Conservation (phyloP, 768 basidiomycete genomes). For the Ramaria sp. region DNA sequence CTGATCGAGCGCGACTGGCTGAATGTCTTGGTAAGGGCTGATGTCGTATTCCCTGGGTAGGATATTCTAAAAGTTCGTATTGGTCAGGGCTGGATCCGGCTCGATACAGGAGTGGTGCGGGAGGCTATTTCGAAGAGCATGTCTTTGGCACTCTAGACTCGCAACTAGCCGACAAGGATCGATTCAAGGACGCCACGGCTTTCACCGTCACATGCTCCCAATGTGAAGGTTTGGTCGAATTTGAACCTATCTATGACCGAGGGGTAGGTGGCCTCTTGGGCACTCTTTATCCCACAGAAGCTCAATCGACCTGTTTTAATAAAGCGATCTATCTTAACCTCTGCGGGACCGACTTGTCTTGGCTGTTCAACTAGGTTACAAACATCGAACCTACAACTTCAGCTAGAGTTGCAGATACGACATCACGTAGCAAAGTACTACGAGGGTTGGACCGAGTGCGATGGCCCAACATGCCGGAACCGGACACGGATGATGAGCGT, state of each 20-base stretch:
- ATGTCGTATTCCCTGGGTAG: not conserved
- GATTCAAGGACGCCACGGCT: slow-evolving; percentile 67
- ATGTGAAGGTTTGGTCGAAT: slow-evolving; percentile 53
- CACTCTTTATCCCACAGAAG: too few relatives aligned
- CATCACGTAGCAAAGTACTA: slow-evolving; percentile 73
- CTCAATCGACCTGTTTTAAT: not conserved
- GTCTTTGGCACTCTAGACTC: slow-evolving; percentile 78
- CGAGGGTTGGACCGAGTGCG: slow-evolving; percentile 79
- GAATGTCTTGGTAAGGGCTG: slow-evolving; percentile 82
- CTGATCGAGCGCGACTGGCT: slow-evolving; percentile 82
- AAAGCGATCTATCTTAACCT: slow-evolving; percentile 57
- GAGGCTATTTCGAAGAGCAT: slow-evolving; percentile 42
- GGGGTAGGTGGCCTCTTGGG: slow-evolving; percentile 33
- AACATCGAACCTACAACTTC: slow-evolving; percentile 58
- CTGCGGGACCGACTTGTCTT: slow-evolving; percentile 55
- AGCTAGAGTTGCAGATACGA: slow-evolving; percentile 83
- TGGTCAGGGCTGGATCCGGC: slow-evolving; percentile 47
- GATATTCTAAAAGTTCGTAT: slow-evolving; percentile 5
- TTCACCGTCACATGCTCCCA: slow-evolving; percentile 68
- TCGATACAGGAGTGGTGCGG: slow-evolving; percentile 34
- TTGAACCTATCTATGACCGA: slow-evolving; percentile 48
- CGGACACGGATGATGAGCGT: slow-evolving; percentile 92
- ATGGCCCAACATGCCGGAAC: slow-evolving; percentile 73
- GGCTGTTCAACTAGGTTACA: slow-evolving; percentile 47
- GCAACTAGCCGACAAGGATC: slow-evolving; percentile 76